These are phyloP conservation scores for Carex cristatella DNA, from an alignment of 176 grass and related monocot genomes.

Conservation along the genomic window DNA sequence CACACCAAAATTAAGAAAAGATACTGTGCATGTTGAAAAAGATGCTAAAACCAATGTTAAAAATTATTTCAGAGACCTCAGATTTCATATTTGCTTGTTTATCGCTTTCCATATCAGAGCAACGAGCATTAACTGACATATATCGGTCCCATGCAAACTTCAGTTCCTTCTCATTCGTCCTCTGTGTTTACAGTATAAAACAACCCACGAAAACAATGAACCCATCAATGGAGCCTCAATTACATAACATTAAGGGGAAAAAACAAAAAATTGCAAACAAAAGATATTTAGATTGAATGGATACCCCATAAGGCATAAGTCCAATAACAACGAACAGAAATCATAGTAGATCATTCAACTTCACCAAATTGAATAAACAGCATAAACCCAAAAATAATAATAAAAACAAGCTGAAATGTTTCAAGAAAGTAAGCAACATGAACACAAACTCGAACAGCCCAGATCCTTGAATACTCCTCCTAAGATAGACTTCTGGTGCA, in stretches of 20 bases:
- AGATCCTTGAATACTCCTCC: neutral
- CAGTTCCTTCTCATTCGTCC: conserved; percentile 64
- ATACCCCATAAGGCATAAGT: neutral
- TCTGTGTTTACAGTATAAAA: conserved; percentile 38
- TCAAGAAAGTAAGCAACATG: neutral
- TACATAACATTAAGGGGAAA: neutral
- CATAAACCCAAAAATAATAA: neutral
- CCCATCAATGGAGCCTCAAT: neutral
- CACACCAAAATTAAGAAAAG: neutral
- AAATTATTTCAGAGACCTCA: conserved; percentile 41
- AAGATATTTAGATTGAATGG: conserved; percentile 1
- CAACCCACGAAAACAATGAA: conserved; percentile 1
- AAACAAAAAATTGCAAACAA: neutral
- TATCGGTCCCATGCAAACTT: conserved; percentile 61
- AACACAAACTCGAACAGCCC: neutral
- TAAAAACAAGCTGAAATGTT: neutral
- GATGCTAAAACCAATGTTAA: conserved; percentile 1
- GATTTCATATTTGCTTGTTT: conserved; percentile 60
- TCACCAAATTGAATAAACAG: neutral
- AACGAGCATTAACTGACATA: conserved; percentile 46
- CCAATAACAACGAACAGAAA: conserved; percentile 12
- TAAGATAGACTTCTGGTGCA: too few species aligned
- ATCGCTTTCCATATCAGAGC: conserved; percentile 69
- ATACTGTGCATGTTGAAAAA: neutral
- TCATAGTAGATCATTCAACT: neutral